Evolutionary conservation across 257 asterid genomes (phyloP), one percentile per base, ranked within the genome.

Genomic region (Ilex asprella): DNA sequence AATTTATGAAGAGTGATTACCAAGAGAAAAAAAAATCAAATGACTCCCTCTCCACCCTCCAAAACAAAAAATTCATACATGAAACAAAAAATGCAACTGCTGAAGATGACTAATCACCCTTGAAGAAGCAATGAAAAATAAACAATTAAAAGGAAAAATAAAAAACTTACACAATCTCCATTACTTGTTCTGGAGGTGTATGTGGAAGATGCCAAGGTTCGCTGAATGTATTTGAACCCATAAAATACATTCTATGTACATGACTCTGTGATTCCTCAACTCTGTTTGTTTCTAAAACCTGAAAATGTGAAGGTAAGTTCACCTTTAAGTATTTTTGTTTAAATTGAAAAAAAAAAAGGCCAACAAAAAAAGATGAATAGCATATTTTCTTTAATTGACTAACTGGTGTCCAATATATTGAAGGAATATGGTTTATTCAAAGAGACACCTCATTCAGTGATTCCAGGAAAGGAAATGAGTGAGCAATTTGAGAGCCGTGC

Each of bases 161-260:
- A 69, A 47, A n/a, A 68, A 80, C 96, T 79, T 82, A 93, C 99
- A 93, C 97, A 59, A 93, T 86, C 58, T 84, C 97, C 78, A 73
- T 81, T 32, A 93, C 86, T 83, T 93, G 95, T 39, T 87, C 94
- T 7, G 99, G 95, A 54, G 99, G 99, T 58, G 94, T 84, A 72
- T 85, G 99, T 68, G 96, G 95, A 71, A 93, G 95, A 79, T 93
- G 88, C 99, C 99, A 93, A 68, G 99, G 99, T 56, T 87, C 86
- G 68, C 94, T 82, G 79, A 93, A 93, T 21, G 96, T 84, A 73
- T 90, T 93, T 61, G 95, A 88, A 73, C 99, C 96, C 73, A 81
- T 73, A 68, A 93, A 93, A 66, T 87, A 87, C 95, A 93, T 85
- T 81, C 99, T 93, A 70, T 93, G 97, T 68, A 93, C 95, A 44